A percentile compares a stretch with the other conserved stretches of the same genome.
phyloP scores from a whole-genome alignment of 371 early-diverging fungal genomes.

The Mucor velutinosus region DNA sequence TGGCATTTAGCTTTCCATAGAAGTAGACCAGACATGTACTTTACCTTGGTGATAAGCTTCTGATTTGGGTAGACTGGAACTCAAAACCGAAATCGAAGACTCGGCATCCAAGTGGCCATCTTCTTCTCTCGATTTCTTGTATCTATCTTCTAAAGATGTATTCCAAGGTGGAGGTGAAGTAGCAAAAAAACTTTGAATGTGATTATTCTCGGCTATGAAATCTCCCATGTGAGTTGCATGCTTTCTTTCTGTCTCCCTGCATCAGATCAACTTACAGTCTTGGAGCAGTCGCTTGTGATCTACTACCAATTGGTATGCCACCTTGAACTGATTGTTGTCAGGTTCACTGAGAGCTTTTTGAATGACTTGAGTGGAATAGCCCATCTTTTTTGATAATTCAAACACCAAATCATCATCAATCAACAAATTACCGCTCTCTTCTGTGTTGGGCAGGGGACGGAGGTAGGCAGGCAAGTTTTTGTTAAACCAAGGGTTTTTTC shows the following conservation, averaged over 20 bases:
- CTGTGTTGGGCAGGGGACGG: slow-evolving; percentile 70
- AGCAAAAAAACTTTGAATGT: slow-evolving; percentile 64
- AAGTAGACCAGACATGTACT: not conserved
- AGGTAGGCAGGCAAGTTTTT: slow-evolving; percentile 90
- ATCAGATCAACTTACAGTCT: slow-evolving; percentile 52
- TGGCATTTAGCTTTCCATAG: not conserved
- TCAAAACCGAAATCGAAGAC: slow-evolving; percentile 67
- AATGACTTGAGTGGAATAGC: slow-evolving; percentile 70
- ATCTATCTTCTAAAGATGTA: slow-evolving; percentile 43
- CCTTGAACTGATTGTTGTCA: slow-evolving; percentile 90
- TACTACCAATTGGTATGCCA: slow-evolving; percentile 90
- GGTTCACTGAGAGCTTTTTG: slow-evolving; percentile 71
- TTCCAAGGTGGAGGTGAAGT: slow-evolving; percentile 72
- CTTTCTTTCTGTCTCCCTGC: not conserved
- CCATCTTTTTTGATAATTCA: slow-evolving; percentile 87
- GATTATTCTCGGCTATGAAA: slow-evolving; percentile 44
- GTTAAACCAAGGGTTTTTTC: slow-evolving; percentile 91
- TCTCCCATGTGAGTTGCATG: not conserved
- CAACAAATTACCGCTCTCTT: slow-evolving; percentile 60
- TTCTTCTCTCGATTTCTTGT: slow-evolving; percentile 13
- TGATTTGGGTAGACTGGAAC: slow-evolving; percentile 65
- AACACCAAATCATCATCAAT: slow-evolving; percentile 78
- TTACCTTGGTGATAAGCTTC: slow-evolving; percentile 37
- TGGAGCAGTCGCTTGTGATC: slow-evolving; percentile 80
- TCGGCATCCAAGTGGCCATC: slow-evolving; percentile 30